Evolutionary conservation across 306 rosid species (phyloP).

Genomic region (Cajanus cajan): DNA sequence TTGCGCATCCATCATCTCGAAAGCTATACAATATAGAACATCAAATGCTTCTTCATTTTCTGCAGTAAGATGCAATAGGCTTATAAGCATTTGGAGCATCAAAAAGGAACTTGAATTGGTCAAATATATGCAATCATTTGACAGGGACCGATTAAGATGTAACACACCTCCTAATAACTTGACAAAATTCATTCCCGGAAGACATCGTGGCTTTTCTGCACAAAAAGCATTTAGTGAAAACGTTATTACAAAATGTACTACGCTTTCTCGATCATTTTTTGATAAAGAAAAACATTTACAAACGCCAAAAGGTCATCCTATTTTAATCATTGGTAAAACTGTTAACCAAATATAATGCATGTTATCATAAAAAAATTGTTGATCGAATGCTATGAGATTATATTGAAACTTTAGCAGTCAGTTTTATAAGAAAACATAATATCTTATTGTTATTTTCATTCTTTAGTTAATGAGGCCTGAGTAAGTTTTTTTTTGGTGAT

Average conservation of each 20-base stretch:
- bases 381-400: neutral
- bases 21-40: constrained; percentile 75
- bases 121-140: constrained; percentile 11
- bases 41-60: constrained; percentile 91
- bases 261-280: neutral
- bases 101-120: neutral
- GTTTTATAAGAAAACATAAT: neutral
- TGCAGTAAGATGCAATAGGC: constrained; percentile 37
- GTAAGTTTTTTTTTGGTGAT: neutral
- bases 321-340: neutral
- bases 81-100: neutral
- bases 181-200: constrained; percentile 78
- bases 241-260: constrained; percentile 4
- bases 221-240: neutral
- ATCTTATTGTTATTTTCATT: neutral
- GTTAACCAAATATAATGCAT: neutral
- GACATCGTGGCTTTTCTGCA: constrained; percentile 78
- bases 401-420: neutral
- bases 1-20: constrained; percentile 95
- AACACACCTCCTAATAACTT: constrained; percentile 73
- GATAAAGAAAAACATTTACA: constrained; percentile 11
- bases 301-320: neutral
- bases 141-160: constrained; percentile 7
- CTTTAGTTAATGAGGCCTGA: neutral
- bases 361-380: neutral